Evolutionary conservation across 1,284 basidiomycete species (phyloP).

Genomic region (Dichomitus squalens): DNA sequence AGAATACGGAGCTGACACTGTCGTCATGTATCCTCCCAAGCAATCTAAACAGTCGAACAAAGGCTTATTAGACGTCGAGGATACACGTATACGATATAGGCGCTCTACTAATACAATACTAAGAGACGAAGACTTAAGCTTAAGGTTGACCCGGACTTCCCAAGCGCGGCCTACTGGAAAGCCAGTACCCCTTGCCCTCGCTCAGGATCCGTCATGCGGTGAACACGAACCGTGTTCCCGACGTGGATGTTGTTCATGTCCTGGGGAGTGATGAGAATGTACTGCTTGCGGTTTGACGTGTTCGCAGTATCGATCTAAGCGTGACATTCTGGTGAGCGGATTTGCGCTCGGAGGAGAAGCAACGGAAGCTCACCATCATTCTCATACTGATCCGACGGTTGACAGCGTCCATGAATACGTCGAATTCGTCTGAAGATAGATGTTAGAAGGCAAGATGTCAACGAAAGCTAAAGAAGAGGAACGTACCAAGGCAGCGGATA

Average conservation of each 20-base stretch:
- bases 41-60: no score
- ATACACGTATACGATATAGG: no score
- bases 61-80: no score
- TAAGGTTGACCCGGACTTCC: neutral
- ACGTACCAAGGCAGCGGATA: slow-evolving; percentile 87
- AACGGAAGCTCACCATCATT: slow-evolving; percentile 74
- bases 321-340: neutral
- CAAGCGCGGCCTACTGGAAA: slow-evolving; percentile 29
- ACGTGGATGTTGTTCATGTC: slow-evolving; percentile 74
- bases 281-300: slow-evolving; percentile 84
- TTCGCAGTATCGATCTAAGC: slow-evolving; percentile 83
- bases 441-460: neutral
- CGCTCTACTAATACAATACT: neutral
- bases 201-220: slow-evolving; percentile 82
- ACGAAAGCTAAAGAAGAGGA: neutral
- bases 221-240: slow-evolving; percentile 66
- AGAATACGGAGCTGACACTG: no score
- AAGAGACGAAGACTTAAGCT: neutral
- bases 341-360: neutral
- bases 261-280: slow-evolving; percentile 90
- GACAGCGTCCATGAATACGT: slow-evolving; percentile 95
- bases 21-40: no score
- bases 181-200: slow-evolving; percentile 61
- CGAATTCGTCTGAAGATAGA: slow-evolving; percentile 73
- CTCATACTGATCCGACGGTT: slow-evolving; percentile 91